Evolutionary conservation across 768 basidiomycete genomes (phyloP), one percentile per base, ranked within the genome.

Genomic region (Coprinopsis cinerea): DNA sequence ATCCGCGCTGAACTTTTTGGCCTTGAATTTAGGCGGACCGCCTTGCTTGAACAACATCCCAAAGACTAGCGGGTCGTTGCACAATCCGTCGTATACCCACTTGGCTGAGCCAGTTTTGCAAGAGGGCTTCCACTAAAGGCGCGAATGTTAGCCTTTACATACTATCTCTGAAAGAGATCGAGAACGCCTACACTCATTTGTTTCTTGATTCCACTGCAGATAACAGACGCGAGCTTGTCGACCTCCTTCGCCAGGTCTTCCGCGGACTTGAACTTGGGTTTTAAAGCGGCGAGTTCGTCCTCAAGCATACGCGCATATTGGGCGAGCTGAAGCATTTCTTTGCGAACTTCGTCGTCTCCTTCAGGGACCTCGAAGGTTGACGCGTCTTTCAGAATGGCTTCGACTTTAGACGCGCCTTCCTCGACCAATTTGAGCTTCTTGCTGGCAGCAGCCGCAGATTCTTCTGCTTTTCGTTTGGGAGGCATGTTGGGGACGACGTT

Each of bases 31-130:
- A 0, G 77, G 71, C 2, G 77, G 72, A 0, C 71, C 70, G 9
- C 57, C 70, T 2, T 74, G 60, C 0, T 67, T 64, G 39, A 80
- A 52, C 34, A 78, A 59, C 2, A 59, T 64, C 14, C 74, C 76
- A 54, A 80, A 81, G 41, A 78, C 68, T 14, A 61, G 68, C 0
- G 73, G 65, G 56, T 78, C 71, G 6, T 63, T 59, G 54, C 74
- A 79, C 17, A 81, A 67, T 17, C 77, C 78, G 48, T 78, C 76
- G 53, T 79, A 79, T n/a, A 57, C 48, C 70, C 70, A 81, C 52
- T 69, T 76, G 18, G 79, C 71, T 4, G 60, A 51, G 14, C 74
- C 70, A 0, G 60, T 65, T 59, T 75, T 77, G 59, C 76, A 78
- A 1, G 72, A 68, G 1, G 73, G 67, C 55, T 71, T 75, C 78